Conservation (phyloP, 495 filamentous ascomycete genomes). For the Hamigera avellanea region DNA sequence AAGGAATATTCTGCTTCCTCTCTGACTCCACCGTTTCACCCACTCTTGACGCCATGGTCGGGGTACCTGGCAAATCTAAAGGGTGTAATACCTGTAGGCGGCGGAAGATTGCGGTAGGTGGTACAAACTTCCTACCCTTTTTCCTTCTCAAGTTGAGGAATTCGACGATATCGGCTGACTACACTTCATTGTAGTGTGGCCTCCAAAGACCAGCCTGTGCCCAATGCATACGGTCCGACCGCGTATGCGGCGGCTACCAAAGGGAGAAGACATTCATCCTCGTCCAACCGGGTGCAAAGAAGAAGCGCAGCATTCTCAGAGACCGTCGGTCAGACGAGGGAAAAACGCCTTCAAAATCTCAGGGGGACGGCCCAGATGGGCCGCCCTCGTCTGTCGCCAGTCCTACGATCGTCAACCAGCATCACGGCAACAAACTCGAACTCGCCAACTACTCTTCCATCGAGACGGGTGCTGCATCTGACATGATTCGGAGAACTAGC, state of each 20-base stretch:
- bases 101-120: constrained; percentile 28
- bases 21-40: background rate
- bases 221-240: constrained; percentile 23
- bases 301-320: constrained; percentile 7
- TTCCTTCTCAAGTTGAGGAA: too few species aligned
- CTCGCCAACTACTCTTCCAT: background rate
- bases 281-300: constrained; percentile 8
- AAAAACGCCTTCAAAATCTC: background rate
- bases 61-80: constrained; percentile 33
- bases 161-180: too few species aligned
- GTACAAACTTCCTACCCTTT: background rate
- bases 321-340: background rate
- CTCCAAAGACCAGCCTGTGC: constrained; percentile 22
- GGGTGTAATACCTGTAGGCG: constrained; percentile 34
- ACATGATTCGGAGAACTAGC: constrained; percentile 2
- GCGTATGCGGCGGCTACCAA: constrained; percentile 25
- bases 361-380: too few species aligned
- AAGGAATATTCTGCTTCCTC: background rate
- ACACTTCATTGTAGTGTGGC: constrained; percentile 22
- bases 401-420: too few species aligned
- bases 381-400: background rate
- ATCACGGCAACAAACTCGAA: background rate
- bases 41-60: constrained; percentile 25
- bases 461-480: constrained; percentile 1
- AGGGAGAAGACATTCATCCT: constrained; percentile 22